Evolutionary conservation across 805 yeast genomes (phyloP), one percentile per base, ranked within the genome.

Genomic region (Candida loeiensis): DNA sequence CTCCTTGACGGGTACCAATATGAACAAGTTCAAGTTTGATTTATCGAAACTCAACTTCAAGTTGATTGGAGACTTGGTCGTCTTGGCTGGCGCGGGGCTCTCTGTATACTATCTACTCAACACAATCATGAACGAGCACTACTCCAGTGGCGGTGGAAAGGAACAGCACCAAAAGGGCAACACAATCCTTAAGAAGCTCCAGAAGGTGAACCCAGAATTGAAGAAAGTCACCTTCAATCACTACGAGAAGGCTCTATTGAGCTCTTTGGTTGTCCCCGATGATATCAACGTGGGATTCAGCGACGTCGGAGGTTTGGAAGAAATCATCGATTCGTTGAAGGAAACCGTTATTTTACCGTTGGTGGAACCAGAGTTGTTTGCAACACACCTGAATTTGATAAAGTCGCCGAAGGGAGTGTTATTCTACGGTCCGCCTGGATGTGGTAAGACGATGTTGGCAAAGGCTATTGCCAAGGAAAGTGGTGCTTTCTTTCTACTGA

Each of bases 391-490:
- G 39, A 46, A 64, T 15, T 69, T 91, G 39, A 67, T 91, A 18
- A 87, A 85, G 54, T 91, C 96, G 1, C 99, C 99, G 2, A 89
- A 87, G 55, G 99, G 99, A 29, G 97, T 91, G 2, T 65, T 91
- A 25, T 71, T 90, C 36, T 82, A 87, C 56, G 98, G 98, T 0
- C 97, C 98, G 3, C 98, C 98, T 0, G 98, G 98, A 0, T 91
- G 97, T 61, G 98, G 98, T 40, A 91, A 91, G 63, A 91, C 98
- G 3, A 87, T 91, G 96, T 69, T 91, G 51, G 98, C 97, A 7
- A 91, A 90, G 61, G 97, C 97, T 0, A 74, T 91, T 27, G 98
- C 98, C 1, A 76, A 79, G 41, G 96, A 90, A 59, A 82, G 95
- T 49, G 88, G 87, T 1, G 98, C 98, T 0, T 88, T 82, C 51